A percentile compares a stretch with the other conserved stretches of the same genome.
Conservation (phyloP, 345 rosid genomes). For the Syzygium grande region DNA sequence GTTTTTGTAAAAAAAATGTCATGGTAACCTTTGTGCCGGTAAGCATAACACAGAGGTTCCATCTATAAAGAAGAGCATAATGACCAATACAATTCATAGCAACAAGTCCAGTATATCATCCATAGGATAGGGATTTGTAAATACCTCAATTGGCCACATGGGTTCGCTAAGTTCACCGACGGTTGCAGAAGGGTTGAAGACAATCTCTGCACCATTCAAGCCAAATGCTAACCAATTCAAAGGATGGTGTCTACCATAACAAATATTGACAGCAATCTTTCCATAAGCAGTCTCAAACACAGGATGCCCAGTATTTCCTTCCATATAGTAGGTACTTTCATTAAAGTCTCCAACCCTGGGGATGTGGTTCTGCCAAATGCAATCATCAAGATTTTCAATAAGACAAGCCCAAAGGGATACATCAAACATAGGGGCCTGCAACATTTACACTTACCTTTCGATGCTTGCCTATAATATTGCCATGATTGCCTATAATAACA, state of each 20-base stretch:
- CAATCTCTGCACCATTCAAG: slow-evolving; percentile 95
- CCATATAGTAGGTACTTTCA: slow-evolving; percentile 98
- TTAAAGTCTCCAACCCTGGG: slow-evolving; percentile 98
- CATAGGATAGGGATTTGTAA: background rate
- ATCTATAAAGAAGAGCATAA: accelerated
- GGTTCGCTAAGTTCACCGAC: slow-evolving; percentile 98
- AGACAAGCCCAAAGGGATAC: background rate
- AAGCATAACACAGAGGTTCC: background rate
- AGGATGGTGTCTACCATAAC: slow-evolving; percentile 97
- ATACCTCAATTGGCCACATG: slow-evolving; percentile 99
- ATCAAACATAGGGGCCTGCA: background rate
- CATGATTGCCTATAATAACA: slow-evolving; percentile 75
- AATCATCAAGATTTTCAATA: background rate
- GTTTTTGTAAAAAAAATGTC: background rate
- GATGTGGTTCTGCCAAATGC: slow-evolving; percentile 73
- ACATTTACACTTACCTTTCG: slow-evolving; percentile 54
- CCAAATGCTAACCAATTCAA: slow-evolving; percentile 96
- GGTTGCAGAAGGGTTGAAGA: slow-evolving; percentile 97
- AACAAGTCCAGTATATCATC: background rate
- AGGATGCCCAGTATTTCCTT: slow-evolving; percentile 95
- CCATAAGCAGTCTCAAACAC: slow-evolving; percentile 90
- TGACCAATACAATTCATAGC: background rate
- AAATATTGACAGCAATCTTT: slow-evolving; percentile 80
- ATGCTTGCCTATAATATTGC: slow-evolving; percentile 90
- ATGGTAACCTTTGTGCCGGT: background rate